Conservation (phyloP, 768 basidiomycete species). For the Sarcodon aspratus region DNA sequence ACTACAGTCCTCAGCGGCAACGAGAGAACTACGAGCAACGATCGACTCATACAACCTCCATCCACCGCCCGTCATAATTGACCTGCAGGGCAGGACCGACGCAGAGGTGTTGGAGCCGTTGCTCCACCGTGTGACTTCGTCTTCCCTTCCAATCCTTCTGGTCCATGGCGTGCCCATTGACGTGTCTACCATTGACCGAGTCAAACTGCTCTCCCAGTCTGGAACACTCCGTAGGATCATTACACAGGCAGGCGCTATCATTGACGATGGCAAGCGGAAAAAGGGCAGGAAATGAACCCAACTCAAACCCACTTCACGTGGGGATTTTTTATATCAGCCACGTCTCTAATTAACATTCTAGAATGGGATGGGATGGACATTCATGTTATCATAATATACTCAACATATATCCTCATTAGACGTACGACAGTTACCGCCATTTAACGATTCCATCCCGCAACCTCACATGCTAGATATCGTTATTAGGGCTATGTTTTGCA, state of each 20-base stretch:
- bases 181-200: slow-evolving; percentile 29
- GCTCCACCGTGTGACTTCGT: slow-evolving; percentile 46
- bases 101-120: slow-evolving; percentile 50
- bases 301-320: no score
- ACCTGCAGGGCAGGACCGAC: slow-evolving; percentile 68
- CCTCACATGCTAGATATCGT: no score
- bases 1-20: slow-evolving; percentile 46
- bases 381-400: no score
- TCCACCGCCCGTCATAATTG: slow-evolving; percentile 56
- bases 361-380: no score
- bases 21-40: slow-evolving; percentile 55
- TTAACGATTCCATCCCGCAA: no score
- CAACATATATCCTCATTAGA: no score
- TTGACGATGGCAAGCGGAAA: slow-evolving; percentile 44
- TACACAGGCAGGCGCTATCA: slow-evolving; percentile 43
- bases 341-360: no score
- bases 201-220: slow-evolving; percentile 35
- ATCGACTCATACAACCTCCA: slow-evolving; percentile 43
- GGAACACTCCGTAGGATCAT: slow-evolving; percentile 43
- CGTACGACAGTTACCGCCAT: no score
- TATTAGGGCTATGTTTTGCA: no score
- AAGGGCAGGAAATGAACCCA: slow-evolving; percentile 12
- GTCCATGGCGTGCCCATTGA: slow-evolving; percentile 54
- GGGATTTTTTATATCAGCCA: no score
- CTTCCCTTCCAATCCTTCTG: slow-evolving; percentile 55